Percentiles rank a stretch among this genome's conserved stretches.
Conservation (phyloP, 345 rosid genomes). For the Populus davidiana region DNA sequence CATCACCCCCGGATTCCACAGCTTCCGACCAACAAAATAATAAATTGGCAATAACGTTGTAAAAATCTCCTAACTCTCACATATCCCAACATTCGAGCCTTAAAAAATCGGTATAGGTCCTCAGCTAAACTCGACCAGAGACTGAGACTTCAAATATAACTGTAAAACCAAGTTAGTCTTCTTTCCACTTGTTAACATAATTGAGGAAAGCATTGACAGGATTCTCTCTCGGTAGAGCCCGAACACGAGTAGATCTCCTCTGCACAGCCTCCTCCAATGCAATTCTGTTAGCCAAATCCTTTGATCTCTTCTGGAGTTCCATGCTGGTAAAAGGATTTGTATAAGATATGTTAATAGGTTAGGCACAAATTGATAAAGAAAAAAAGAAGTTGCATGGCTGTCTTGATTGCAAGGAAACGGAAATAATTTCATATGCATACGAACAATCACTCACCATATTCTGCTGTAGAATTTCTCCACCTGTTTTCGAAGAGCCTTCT, state of each 20-base stretch:
- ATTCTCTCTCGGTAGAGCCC: conserved; percentile 77
- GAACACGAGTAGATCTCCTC: conserved; percentile 83
- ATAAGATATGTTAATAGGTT: neutral
- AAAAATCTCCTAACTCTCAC: neutral
- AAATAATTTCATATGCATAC: too few relatives aligned
- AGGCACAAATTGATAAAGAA: neutral
- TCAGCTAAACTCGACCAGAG: neutral
- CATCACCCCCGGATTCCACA: neutral
- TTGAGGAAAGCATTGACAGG: conserved; percentile 71
- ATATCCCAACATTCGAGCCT: neutral
- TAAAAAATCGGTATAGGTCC: neutral
- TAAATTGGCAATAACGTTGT: neutral
- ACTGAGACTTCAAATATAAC: too few relatives aligned
- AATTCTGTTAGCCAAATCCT: conserved; percentile 52
- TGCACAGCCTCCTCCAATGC: conserved; percentile 78
- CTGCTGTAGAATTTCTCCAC: conserved; percentile 61
- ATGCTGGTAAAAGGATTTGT: conserved; percentile 38
- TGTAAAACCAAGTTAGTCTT: conserved; percentile 35
- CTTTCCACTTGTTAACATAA: conserved; percentile 93
- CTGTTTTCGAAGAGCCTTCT: conserved; percentile 61
- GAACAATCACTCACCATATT: conserved; percentile 49
- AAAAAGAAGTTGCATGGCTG: too few relatives aligned
- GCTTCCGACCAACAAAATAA: conserved; percentile 8
- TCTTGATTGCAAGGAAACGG: too few relatives aligned
- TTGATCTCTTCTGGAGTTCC: conserved; percentile 64